phyloP scores from a whole-genome alignment of 179 eudicot genomes.

The Beta lomatogona region DNA sequence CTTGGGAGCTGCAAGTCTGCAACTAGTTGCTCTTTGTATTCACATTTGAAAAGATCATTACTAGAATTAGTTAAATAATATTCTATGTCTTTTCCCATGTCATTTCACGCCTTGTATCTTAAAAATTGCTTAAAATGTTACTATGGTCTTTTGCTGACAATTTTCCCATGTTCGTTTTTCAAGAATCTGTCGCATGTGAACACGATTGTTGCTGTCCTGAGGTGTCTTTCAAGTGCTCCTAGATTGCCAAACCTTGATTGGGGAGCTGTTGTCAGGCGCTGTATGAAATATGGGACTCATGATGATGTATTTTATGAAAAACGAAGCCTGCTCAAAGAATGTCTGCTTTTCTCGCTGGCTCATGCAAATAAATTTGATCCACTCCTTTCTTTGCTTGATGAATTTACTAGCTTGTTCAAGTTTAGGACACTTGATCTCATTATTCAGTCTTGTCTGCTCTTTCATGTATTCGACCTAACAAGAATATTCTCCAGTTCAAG shows the following conservation, averaged over 20 bases:
- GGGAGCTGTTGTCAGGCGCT: constrained; percentile 74
- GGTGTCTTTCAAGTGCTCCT: constrained; percentile 84
- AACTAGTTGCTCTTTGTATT: neutral
- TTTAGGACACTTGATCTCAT: constrained; percentile 69
- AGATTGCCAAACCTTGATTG: constrained; percentile 78
- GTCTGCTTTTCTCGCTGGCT: constrained; percentile 63
- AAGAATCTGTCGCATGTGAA: constrained; percentile 48
- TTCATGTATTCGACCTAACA: constrained; percentile 59
- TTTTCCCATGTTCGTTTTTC: constrained; percentile 7
- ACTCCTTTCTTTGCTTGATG: constrained; percentile 79
- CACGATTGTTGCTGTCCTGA: constrained; percentile 58
- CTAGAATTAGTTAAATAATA: neutral
- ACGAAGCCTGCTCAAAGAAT: constrained; percentile 69
- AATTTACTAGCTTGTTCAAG: constrained; percentile 69
- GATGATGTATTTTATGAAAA: constrained; percentile 36
- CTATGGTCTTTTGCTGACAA: neutral
- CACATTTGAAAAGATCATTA: neutral
- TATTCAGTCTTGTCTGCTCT: constrained; percentile 63
- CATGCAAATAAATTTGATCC: constrained; percentile 65
- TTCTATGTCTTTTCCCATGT: neutral
- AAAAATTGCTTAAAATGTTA: neutral
- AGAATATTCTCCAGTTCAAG: constrained; percentile 82
- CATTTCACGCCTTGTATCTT: neutral
- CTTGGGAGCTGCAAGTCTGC: neutral
- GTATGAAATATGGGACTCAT: constrained; percentile 74